Base-by-base conservation (phyloP, 106 monocot genomes). In the Posidonia australis region DNA sequence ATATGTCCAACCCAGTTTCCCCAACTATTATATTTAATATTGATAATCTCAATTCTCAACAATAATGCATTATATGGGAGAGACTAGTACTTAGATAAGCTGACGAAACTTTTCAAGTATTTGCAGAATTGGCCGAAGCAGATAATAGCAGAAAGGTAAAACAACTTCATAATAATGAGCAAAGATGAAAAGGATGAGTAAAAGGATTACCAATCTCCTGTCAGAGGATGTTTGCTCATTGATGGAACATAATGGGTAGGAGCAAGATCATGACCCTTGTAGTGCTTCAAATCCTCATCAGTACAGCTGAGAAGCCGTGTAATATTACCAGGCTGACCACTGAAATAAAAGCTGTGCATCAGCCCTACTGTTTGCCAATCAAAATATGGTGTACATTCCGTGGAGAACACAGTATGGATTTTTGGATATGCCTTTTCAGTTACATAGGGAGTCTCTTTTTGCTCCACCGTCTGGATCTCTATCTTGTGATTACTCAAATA, bases 191-290 rank as follows among this genome's bases (percentile, higher is more conserved):
- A 36, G 6, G 58, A 0, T 9, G 36, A 62, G 41, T 31, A 19
- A 9, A 21, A 62, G 43, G 30, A 43, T 66, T 85, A 96, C 96
- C 90, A 87, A 66, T 96, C 96, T 74, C 87, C 87, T 32, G 96
- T 96, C 18, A 96, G 65, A 74, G 96, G 96, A 78, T 96, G 96
- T 57, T 53, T 71, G 65, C 74, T 90, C 96, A 96, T 96, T 60
- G 96, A 90, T 47, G 96, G 96, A 68, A 90, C 90, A 65, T 90
- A 84, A 77, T 96, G 96, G 51, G 96, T 96, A 20, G 96, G 96
- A 70, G 96, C 96, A 46, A 96, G 69, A 79, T 96, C 82, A 78
- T 80, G 96, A 0, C 96, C 96, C 59, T 78, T 87, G 68, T 96
- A 96, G 26, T 64, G 41, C 67, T 79, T 78, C 29, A 90, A 66